These are phyloP conservation scores for Puccinia coronata DNA, from an alignment of 1,284 basidiomycete genomes.

Conservation along the genomic window DNA sequence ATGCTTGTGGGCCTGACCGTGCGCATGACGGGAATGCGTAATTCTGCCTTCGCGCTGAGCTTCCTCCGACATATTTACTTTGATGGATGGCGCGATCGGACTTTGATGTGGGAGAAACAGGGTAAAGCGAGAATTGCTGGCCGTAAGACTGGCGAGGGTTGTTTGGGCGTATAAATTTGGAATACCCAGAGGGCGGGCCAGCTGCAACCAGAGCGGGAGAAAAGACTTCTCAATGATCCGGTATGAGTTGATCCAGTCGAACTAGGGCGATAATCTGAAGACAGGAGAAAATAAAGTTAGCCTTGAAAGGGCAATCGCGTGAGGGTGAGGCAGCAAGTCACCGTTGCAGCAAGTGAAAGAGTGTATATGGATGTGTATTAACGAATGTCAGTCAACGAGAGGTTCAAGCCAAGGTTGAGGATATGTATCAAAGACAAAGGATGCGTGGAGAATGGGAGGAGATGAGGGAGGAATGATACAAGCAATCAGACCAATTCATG, in stretches of 20 bases:
- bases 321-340: not conserved
- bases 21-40: not conserved
- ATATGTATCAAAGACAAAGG: not conserved
- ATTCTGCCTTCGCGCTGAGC: not conserved
- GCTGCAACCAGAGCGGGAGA: not conserved
- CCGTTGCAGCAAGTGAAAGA: not conserved
- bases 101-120: not conserved
- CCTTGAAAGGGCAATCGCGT: not conserved
- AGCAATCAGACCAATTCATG: not conserved
- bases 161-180: not conserved
- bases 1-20: not conserved
- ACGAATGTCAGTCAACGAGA: too few species aligned
- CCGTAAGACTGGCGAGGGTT: not conserved
- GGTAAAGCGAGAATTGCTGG: not conserved
- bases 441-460: not conserved
- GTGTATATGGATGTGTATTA: not conserved
- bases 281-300: not conserved
- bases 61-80: not conserved
- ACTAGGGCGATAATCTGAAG: too few species aligned
- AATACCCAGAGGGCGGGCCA: not conserved
- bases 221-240: too few species aligned
- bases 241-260: slow-evolving; percentile 16
- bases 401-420: not conserved
- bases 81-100: not conserved
- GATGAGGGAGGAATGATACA: not conserved